Base-by-base conservation (phyloP, 2,329 filamentous ascomycete species). In the Orbilia brochopaga region DNA sequence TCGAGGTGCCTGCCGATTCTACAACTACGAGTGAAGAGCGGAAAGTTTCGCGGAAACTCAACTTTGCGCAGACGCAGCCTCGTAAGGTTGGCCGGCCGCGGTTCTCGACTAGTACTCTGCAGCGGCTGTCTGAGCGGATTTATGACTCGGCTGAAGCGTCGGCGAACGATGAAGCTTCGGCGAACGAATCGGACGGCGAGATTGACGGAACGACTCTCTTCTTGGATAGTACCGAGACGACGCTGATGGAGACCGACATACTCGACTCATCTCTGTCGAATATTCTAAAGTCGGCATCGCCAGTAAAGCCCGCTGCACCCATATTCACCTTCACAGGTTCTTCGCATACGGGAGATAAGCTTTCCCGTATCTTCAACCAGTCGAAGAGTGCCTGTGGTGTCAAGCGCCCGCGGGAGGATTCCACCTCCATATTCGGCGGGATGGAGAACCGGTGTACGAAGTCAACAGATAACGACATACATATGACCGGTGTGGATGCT, bases 221-320 rank as follows among this genome's bases (percentile, higher is more conserved):
- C 42, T 60, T 55, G 17, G 32, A 27, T 52, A 72, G 60, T 55
- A 61, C 51, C 17, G 67, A 72, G 65, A 65, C 67, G 52, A 72
- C 67, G 52, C 35, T 72, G 55, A 64, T 42, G 24, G 66, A 64
- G 24, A 19, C 42, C 1, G 58, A 63, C 32, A 10, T 40, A 13
- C n/a, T n/a, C n/a, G 19, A 30, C 15, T 52, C 60, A 2, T 40
- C 53, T 21, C 15, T 27, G 19, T 42, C 44, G 1, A 65, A 60
- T 27, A 32, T 72, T 17, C 37, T 72, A 2, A 40, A 65, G 4
- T 60, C 64, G 21, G 67, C 65, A 6, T 65, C 60, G 55, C 65
- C 65, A 44, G 4, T 27, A 19, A 15, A 19, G 2, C 10, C 17
- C 6, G 6, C 32, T 27, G 35, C 35, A 13, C 32, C 37, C 2